Evolutionary conservation across 2,329 filamentous ascomycete species (phyloP).

Genomic region (Ceratocystis lukuohia): DNA sequence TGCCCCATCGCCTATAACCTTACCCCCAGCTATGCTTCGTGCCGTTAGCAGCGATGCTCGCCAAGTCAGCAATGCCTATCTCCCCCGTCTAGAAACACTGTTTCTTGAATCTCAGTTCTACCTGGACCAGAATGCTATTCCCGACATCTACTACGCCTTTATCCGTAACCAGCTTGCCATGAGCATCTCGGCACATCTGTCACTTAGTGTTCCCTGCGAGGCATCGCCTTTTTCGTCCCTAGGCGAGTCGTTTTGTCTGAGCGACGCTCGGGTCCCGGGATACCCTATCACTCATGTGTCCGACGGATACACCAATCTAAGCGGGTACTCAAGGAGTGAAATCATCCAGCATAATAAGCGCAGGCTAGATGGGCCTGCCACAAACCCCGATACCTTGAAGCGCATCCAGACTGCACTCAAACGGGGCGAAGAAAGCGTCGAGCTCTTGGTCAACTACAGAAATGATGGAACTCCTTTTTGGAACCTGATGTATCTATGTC

Average conservation of each 20-base stretch:
- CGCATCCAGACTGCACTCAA: conserved; percentile 33
- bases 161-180: conserved; percentile 38
- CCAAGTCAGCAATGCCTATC: conserved; percentile 31
- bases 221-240: conserved; percentile 37
- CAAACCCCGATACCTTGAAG: conserved; percentile 30
- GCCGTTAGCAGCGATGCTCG: conserved; percentile 35
- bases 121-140: conserved; percentile 33
- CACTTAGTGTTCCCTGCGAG: conserved; percentile 26
- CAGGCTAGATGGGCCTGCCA: conserved; percentile 37
- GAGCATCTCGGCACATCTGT: conserved; percentile 34
- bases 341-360: conserved; percentile 37
- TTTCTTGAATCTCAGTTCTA: conserved; percentile 32
- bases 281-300: conserved; percentile 39
- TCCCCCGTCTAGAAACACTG: conserved; percentile 35
- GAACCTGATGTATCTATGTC: conserved; percentile 43
- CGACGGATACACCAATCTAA: conserved; percentile 39
- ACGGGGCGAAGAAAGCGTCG: conserved; percentile 33
- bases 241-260: conserved; percentile 45
- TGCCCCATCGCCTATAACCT: conserved; percentile 30
- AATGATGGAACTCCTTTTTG: conserved; percentile 41
- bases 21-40: conserved; percentile 31
- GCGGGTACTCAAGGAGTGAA: conserved; percentile 35
- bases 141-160: conserved; percentile 39
- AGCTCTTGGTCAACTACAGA: conserved; percentile 39
- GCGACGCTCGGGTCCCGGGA: conserved; percentile 36